Percentiles rank a stretch among this genome's conserved stretches.
phyloP scores from a whole-genome alignment of 1,284 basidiomycete genomes.

The Fomes fomentarius region DNA sequence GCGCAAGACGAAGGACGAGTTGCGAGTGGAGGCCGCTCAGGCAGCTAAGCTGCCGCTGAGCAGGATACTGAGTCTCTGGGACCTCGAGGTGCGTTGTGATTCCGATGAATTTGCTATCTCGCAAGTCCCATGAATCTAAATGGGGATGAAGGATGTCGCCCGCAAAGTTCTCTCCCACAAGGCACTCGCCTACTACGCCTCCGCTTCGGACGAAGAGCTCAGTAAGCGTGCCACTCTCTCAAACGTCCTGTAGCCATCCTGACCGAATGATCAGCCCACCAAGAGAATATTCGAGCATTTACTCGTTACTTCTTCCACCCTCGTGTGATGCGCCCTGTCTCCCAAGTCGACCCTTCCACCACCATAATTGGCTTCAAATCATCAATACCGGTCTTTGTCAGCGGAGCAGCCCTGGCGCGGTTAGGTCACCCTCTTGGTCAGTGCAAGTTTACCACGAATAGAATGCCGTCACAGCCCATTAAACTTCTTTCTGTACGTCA shows the following conservation, averaged over 20 bases:
- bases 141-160: slow-evolving; percentile 57
- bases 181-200: slow-evolving; percentile 82
- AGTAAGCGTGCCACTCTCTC: slow-evolving; percentile 48
- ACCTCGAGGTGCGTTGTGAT: slow-evolving; percentile 70
- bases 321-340: slow-evolving; percentile 75
- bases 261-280: slow-evolving; percentile 44
- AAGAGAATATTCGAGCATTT: slow-evolving; percentile 77
- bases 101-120: no score
- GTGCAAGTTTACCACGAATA: neutral
- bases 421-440: slow-evolving; percentile 82
- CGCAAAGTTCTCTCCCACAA: slow-evolving; percentile 71
- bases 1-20: slow-evolving; percentile 69
- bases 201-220: slow-evolving; percentile 81
- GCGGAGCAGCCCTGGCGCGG: slow-evolving; percentile 87
- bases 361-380: slow-evolving; percentile 76
- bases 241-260: slow-evolving; percentile 7
- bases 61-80: slow-evolving; percentile 71
- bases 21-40: slow-evolving; percentile 65
- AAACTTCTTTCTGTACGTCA: no score
- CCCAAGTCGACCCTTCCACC: slow-evolving; percentile 73
- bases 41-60: slow-evolving; percentile 65
- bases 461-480: neutral
- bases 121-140: no score
- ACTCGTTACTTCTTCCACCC: slow-evolving; percentile 83
- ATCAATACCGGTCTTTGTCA: slow-evolving; percentile 84